Evolutionary conservation across 768 basidiomycete genomes (phyloP).

Genomic region (Mycena haematopus): DNA sequence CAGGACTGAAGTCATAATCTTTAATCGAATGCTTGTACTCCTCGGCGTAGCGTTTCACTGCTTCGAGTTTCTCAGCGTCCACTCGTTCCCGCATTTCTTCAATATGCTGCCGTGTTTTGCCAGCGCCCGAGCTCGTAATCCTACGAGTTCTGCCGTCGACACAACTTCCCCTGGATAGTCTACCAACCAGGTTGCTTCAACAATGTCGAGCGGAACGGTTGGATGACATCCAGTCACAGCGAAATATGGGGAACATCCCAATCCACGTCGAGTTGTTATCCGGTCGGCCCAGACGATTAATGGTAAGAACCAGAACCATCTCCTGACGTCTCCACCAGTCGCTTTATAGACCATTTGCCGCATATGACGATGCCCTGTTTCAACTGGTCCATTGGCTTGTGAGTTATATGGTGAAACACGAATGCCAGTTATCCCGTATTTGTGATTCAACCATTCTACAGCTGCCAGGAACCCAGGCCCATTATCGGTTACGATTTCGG

Average conservation of each 20-base stretch:
- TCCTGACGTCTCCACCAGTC: conserved; percentile 5
- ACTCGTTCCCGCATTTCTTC: not conserved
- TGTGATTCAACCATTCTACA: too few relatives aligned
- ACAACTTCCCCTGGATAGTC: too few relatives aligned
- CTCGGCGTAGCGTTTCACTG: not conserved
- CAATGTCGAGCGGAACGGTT: not conserved
- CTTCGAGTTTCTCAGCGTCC: not conserved
- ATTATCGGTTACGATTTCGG: too few relatives aligned
- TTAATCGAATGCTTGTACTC: not conserved
- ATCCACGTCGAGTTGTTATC: conserved; percentile 7
- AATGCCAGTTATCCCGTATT: too few relatives aligned
- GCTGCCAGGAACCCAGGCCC: too few relatives aligned
- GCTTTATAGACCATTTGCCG: conserved; percentile 1
- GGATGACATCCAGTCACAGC: conserved; percentile 2
- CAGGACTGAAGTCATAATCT: not conserved
- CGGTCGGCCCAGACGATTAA: conserved; percentile 10
- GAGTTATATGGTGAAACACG: conserved; percentile 3
- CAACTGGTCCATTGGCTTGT: conserved; percentile 10
- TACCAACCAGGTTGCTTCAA: not conserved
- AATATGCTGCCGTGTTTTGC: not conserved
- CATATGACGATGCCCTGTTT: conserved; percentile 1
- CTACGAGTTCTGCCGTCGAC: too few relatives aligned
- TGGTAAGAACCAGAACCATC: conserved; percentile 20
- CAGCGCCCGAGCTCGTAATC: too few relatives aligned
- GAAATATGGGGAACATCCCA: conserved; percentile 14